Base-by-base conservation (phyloP, 441 rosid genomes). In the Gossypium gossypioides region DNA sequence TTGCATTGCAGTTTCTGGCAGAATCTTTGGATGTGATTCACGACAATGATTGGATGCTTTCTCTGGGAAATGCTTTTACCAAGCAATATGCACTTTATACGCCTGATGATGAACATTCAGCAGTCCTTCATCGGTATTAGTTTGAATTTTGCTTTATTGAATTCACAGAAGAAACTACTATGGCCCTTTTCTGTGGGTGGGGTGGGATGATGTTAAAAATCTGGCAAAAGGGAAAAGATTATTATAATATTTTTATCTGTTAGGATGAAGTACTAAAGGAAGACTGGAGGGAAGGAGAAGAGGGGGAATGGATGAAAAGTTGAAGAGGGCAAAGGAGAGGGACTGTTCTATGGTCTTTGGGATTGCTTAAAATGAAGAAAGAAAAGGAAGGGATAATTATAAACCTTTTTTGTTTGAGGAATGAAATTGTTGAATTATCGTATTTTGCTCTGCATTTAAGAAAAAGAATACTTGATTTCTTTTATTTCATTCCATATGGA, bases 1-100 rank as follows among this genome's bases (percentile, higher is more conserved):
- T 75, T 75, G 72, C 75, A 24, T 81, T 80, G 58, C 89, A 95
- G 99, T 95, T 95, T 79, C 89, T 95, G 80, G 88, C 96, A 50
- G 99, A 95, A 87, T 89, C 99, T 66, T 85, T 95, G 81, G 99
- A 95, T 76, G 97, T 95, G 80, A 88, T 90, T 77, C 93, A 92
- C 81, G 98, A 89, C 79, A 79, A 73, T 64, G 89, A 88, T 75
- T 95, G 98, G 99, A 77, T 88, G 74, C 83, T 87, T 76, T 89
- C 96, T 76, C 91, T 95, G 65, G 99, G 97, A 81, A 88, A 91
- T 88, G 87, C 91, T 69, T 92, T 95, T 71, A 75, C 95, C 61
- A 81, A 84, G 75, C 98, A 95, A 77, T 95, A 95, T 77, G 87
- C 71, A 75, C 94, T 89, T 62, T 95, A 92, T 71, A 66, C 79